These are phyloP conservation scores for Wickerhamiella qilinensis DNA, from an alignment of 805 yeast genomes.

Conservation along the genomic window DNA sequence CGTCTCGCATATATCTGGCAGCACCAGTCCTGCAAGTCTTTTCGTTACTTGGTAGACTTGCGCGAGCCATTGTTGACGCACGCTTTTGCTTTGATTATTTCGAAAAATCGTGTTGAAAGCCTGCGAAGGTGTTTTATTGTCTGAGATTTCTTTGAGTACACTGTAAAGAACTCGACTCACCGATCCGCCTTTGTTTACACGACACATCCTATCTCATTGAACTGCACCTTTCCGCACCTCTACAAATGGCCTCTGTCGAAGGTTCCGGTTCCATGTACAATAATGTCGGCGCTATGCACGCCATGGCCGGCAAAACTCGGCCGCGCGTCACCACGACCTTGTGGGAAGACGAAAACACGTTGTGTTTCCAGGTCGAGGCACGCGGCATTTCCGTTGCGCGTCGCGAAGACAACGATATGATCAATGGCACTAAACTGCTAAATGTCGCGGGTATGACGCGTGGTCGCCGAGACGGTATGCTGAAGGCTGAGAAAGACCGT, in stretches of 20 bases:
- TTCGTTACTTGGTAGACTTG: too few relatives aligned
- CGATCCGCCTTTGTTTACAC: too few relatives aligned
- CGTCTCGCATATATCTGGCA: too few relatives aligned
- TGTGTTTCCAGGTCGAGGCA: slow-evolving; percentile 75
- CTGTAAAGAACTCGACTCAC: too few relatives aligned
- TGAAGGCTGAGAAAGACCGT: slow-evolving; percentile 60
- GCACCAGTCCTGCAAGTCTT: too few relatives aligned
- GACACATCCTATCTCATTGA: neutral
- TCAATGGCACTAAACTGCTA: slow-evolving; percentile 69
- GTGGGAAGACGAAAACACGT: slow-evolving; percentile 80
- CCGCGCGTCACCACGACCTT: slow-evolving; percentile 61
- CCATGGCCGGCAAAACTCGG: slow-evolving; percentile 8
- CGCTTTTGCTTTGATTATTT: too few relatives aligned
- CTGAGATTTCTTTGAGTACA: too few relatives aligned
- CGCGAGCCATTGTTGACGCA: too few relatives aligned
- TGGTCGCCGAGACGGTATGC: slow-evolving; percentile 76
- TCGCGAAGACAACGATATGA: slow-evolving; percentile 76
- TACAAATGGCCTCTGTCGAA: slow-evolving; percentile 5
- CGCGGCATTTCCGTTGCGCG: slow-evolving; percentile 67
- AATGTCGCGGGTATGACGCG: slow-evolving; percentile 80
- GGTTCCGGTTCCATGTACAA: neutral
- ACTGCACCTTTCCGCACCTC: neutral
- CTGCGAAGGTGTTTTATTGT: too few relatives aligned
- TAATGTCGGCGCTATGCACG: neutral
- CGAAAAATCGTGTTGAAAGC: too few relatives aligned